Evolutionary conservation across 2,329 filamentous ascomycete species (phyloP).

Genomic region (Scleromitrula shiraiana): DNA sequence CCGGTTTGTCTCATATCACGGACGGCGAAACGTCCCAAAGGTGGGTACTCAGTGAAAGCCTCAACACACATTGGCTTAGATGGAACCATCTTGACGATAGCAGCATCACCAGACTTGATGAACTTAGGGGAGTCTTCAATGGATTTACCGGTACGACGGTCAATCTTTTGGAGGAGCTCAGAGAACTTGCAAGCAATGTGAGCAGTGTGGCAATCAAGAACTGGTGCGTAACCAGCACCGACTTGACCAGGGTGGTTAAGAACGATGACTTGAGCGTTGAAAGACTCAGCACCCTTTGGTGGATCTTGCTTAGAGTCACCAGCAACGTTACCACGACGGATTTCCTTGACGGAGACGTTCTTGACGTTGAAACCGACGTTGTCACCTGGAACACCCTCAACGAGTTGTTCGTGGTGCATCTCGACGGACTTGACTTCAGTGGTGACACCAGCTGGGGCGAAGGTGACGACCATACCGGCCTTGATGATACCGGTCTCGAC

Average conservation of each 20-base stretch:
- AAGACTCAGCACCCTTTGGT: constrained; percentile 77
- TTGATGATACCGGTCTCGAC: constrained; percentile 98
- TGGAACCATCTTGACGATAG: constrained; percentile 99
- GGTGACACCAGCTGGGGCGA: constrained; percentile 97
- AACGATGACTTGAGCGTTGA: constrained; percentile 99
- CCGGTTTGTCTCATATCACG: constrained; percentile 8
- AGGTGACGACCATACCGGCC: constrained; percentile 91
- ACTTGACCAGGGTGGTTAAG: constrained; percentile 99
- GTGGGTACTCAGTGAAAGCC: constrained; percentile 99
- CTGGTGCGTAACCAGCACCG: constrained; percentile 97
- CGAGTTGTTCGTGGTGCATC: constrained; percentile 99
- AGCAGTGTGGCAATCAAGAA: constrained; percentile 99
- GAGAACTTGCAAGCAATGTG: constrained; percentile 99
- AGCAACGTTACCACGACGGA: constrained; percentile 99
- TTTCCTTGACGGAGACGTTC: constrained; percentile 99
- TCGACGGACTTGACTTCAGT: constrained; percentile 99
- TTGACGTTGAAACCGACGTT: constrained; percentile 99
- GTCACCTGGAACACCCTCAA: constrained; percentile 94
- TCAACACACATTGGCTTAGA: constrained; percentile 99
- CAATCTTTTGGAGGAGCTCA: constrained; percentile 99
- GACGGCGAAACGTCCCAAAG: constrained; percentile 99
- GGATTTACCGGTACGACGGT: constrained; percentile 99
- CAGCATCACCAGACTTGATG: constrained; percentile 99
- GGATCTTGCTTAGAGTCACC: constrained; percentile 99
- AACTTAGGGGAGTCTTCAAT: constrained; percentile 91